A percentile compares a stretch with the other conserved stretches of the same genome.
These are phyloP conservation scores for Moringa oleifera DNA, from an alignment of 345 rosid species.

Conservation along the genomic window DNA sequence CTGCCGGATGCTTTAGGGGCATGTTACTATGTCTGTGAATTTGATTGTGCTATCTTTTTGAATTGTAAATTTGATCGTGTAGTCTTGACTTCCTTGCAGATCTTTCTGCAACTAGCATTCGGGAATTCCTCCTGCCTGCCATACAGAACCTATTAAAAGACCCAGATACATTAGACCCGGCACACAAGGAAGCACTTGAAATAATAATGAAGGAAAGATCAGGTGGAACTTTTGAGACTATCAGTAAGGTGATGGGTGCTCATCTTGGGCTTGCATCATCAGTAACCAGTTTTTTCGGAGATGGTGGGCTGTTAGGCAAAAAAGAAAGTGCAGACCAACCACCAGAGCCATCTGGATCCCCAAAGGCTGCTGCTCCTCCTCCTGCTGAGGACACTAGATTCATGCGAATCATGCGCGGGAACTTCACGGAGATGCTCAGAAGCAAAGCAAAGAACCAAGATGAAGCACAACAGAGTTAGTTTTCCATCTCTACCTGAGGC, in stretches of 20 bases:
- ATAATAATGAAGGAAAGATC: slow-evolving; percentile 87
- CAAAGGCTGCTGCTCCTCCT: slow-evolving; percentile 27
- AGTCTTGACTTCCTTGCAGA: slow-evolving; percentile 33
- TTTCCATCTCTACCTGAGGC: too few species aligned
- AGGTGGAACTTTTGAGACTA: slow-evolving; percentile 72
- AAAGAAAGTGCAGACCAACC: slow-evolving; percentile 45
- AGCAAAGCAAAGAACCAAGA: slow-evolving; percentile 61
- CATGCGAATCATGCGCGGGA: slow-evolving; percentile 88
- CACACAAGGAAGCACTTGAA: slow-evolving; percentile 94
- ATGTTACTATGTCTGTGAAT: too few species aligned
- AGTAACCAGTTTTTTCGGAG: slow-evolving; percentile 83
- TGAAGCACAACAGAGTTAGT: slow-evolving; percentile 29
- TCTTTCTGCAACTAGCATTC: slow-evolving; percentile 58
- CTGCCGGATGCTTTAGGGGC: too few species aligned
- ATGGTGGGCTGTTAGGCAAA: slow-evolving; percentile 75
- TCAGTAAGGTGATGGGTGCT: slow-evolving; percentile 91
- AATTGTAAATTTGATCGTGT: slow-evolving; percentile 2
- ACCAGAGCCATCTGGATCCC: slow-evolving; percentile 37
- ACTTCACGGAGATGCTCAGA: slow-evolving; percentile 83
- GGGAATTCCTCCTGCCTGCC: slow-evolving; percentile 73
- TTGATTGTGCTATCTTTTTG: too few species aligned
- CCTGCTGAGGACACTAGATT: slow-evolving; percentile 79
- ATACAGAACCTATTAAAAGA: slow-evolving; percentile 85
- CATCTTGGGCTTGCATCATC: slow-evolving; percentile 93
- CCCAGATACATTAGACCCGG: slow-evolving; percentile 83